Evolutionary conservation across 1,284 basidiomycete genomes (phyloP).

Genomic region (Rhodotorula sp.): DNA sequence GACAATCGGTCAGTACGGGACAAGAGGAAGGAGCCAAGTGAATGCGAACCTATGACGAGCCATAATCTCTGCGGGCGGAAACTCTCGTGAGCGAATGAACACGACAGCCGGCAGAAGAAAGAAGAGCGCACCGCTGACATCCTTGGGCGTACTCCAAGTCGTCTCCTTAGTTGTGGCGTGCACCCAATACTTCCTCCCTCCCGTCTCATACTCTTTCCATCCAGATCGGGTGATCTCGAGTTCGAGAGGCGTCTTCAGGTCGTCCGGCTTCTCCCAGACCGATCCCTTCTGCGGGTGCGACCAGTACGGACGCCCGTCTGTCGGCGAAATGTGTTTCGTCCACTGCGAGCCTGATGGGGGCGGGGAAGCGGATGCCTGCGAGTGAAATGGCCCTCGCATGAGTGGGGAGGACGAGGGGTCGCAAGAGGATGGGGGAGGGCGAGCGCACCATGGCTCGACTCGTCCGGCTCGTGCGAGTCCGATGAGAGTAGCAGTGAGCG

Average conservation of each 20-base stretch:
- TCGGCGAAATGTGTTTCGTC: conserved; percentile 81
- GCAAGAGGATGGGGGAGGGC: not conserved
- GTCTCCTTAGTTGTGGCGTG: conserved; percentile 65
- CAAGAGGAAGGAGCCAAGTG: no score
- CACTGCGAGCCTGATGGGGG: conserved; percentile 51
- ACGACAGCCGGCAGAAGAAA: not conserved
- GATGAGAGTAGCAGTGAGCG: no score
- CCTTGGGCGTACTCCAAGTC: conserved; percentile 95
- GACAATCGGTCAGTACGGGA: not conserved
- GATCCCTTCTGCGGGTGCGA: conserved; percentile 62
- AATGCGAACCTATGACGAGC: conserved; percentile 9
- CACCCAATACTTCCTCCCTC: conserved; percentile 43
- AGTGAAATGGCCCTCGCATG: not conserved
- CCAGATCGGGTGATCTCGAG: conserved; percentile 40
- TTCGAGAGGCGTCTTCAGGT: conserved; percentile 44
- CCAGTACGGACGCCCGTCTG: conserved; percentile 80
- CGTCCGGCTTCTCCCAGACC: conserved; percentile 44
- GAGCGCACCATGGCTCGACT: not conserved
- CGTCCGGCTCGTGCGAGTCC: no score
- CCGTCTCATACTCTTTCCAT: conserved; percentile 43
- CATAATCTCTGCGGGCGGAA: conserved; percentile 21
- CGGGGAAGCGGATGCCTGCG: conserved; percentile 8
- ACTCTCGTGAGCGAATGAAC: no score
- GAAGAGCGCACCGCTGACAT: conserved; percentile 66
- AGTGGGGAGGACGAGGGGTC: not conserved